phyloP scores from a whole-genome alignment of 345 rosid species.

The Populus ilicifolia region DNA sequence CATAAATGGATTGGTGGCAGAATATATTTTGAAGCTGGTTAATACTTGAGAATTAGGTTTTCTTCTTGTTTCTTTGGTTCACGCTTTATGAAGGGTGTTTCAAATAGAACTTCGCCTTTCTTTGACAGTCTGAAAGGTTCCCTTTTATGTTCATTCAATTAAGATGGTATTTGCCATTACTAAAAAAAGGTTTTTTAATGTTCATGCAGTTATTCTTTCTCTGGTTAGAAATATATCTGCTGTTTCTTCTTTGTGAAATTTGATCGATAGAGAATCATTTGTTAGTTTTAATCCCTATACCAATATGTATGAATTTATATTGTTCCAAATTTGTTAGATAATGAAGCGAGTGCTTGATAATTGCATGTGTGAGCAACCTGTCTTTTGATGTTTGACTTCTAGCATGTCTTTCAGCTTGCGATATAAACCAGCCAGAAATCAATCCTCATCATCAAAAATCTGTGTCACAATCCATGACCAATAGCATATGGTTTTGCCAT shows the following conservation, averaged over 20 bases:
- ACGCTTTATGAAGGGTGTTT: background rate
- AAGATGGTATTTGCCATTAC: background rate
- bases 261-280: background rate
- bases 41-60: background rate
- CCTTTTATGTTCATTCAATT: background rate
- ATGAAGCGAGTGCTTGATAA: background rate
- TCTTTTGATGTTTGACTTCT: background rate
- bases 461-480: too few relatives aligned
- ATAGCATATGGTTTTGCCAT: background rate
- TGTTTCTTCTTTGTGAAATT: background rate
- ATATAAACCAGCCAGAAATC: background rate
- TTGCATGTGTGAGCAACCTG: too few relatives aligned
- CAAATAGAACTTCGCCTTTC: background rate
- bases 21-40: background rate
- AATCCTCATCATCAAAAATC: background rate
- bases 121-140: background rate
- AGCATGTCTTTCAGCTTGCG: background rate
- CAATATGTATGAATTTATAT: background rate
- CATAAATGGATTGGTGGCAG: background rate
- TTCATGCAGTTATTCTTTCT: background rate
- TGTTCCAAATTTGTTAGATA: background rate
- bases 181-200: background rate
- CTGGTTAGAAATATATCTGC: background rate
- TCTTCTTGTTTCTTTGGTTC: background rate
- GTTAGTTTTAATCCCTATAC: background rate